Evolutionary conservation across 805 yeast species (phyloP), one percentile per base, ranked within the genome.

Genomic region (Teunomyces atbi): DNA sequence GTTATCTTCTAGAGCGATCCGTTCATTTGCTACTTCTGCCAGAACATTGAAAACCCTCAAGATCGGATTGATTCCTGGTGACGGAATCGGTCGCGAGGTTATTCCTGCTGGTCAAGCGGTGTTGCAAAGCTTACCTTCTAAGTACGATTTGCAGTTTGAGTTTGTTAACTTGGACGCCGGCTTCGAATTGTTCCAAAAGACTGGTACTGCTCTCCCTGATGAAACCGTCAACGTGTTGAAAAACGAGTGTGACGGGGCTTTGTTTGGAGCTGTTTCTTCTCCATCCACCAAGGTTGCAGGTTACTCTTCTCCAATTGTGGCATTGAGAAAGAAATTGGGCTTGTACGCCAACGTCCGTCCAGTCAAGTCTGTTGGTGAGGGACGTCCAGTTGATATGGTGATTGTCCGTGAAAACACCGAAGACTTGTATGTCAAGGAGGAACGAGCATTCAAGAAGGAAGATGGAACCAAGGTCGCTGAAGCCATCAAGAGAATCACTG

Each of bases 331-430:
- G 81, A 88, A 87, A 69, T 64, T 94, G 69, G 97, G 96, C 6
- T 76, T 94, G 45, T 94, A 87, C 66, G 99, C 99, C 58, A 94
- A 94, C 59, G 97, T 94, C 43, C 86, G 99, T 68, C 99, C 99
- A 3, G 98, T 94, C 57, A 94, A 94, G 73, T 84, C 94, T 43
- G 97, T 91, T 33, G 92, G 91, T 45, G 76, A 82, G 45, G 91
- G 89, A 55, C 83, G 89, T 69, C 91, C 95, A 30, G 96, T 91
- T 42, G 99, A 94, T 68, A 84, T 94, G 89, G 96, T 94, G 26
- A 94, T 94, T 67, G 99, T 94, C 32, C 87, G 99, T 68, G 99
- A 94, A 73, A 94, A 94, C 78, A 94, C 99, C 51, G 99, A 94
- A 75, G 99, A 94, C 71, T 77, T 92, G 58, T 94, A 94, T 74